Evolutionary conservation across 192 early-diverging fungal genomes (phyloP).

Genomic region (Dissophora ornata): DNA sequence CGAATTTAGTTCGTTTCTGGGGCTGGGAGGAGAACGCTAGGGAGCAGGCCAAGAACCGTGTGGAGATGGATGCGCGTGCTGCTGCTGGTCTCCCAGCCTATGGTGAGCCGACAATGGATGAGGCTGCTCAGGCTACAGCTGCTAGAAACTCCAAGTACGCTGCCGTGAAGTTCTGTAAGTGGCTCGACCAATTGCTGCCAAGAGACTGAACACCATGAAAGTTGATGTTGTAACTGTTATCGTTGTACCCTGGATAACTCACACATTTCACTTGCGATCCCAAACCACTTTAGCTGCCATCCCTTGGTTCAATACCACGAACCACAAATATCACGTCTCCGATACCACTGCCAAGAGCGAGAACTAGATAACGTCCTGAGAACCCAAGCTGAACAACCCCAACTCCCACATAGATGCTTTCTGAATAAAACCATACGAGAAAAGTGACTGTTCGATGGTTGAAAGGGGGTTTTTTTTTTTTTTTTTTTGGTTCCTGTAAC

Average conservation of each 20-base stretch:
- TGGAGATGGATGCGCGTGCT: conserved; percentile 70
- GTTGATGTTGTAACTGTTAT: too few relatives aligned
- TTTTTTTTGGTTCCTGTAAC: not conserved
- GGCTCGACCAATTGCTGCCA: not conserved
- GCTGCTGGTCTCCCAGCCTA: conserved; percentile 77
- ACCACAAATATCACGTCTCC: conserved; percentile 78
- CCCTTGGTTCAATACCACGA: conserved; percentile 84
- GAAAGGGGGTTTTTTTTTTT: too few relatives aligned
- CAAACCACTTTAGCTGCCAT: conserved; percentile 66
- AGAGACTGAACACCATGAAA: too few relatives aligned
- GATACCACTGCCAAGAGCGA: conserved; percentile 55
- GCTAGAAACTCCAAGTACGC: conserved; percentile 75
- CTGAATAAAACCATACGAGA: conserved; percentile 7
- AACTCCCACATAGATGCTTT: too few relatives aligned
- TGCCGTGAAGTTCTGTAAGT: conserved; percentile 71
- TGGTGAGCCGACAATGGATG: conserved; percentile 65
- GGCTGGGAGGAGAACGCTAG: conserved; percentile 88
- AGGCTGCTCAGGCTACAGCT: conserved; percentile 68
- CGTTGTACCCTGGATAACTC: too few relatives aligned
- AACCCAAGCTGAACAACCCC: too few relatives aligned
- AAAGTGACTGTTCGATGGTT: conserved; percentile 10
- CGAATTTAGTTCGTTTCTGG: conserved; percentile 84
- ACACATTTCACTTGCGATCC: too few relatives aligned
- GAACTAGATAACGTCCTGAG: conserved; percentile 9
- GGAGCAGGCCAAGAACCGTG: conserved; percentile 77